Percentiles rank a stretch among this genome's conserved stretches.
Evolutionary conservation across 176 grass and related monocot species (phyloP).

Genomic region (Raddia guianensis): DNA sequence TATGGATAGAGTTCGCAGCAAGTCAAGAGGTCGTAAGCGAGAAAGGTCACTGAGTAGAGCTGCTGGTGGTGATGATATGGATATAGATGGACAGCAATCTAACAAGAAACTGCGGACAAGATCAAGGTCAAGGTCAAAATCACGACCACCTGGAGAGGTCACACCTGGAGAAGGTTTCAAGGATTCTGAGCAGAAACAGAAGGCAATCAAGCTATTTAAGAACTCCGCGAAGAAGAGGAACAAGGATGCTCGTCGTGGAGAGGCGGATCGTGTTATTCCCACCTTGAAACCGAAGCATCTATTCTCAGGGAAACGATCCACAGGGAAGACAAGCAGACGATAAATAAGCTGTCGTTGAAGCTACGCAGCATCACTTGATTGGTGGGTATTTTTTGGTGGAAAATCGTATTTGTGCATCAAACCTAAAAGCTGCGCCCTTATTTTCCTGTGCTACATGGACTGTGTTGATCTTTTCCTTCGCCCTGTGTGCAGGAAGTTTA

Average conservation of each 20-base stretch:
- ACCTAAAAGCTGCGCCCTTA: no score
- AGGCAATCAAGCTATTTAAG: slow-evolving; percentile 62
- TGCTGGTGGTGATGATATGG: slow-evolving; percentile 54
- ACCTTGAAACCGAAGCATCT: slow-evolving; percentile 91
- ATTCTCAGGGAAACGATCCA: slow-evolving; percentile 74
- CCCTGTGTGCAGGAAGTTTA: neutral
- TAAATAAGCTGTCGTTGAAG: neutral
- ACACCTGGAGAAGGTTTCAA: slow-evolving; percentile 71
- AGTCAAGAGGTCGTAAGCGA: slow-evolving; percentile 64
- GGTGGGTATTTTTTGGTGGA: neutral
- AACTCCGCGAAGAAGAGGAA: slow-evolving; percentile 62
- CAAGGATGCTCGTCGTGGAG: slow-evolving; percentile 79
- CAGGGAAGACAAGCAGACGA: slow-evolving; percentile 69
- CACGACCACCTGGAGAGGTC: slow-evolving; percentile 52
- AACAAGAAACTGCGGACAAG: slow-evolving; percentile 51
- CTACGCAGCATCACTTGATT: neutral
- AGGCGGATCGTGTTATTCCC: slow-evolving; percentile 79
- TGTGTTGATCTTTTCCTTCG: neutral
- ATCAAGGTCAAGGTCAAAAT: slow-evolving; percentile 58
- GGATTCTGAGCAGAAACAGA: slow-evolving; percentile 65
- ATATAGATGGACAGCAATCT: slow-evolving; percentile 58
- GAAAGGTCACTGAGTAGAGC: slow-evolving; percentile 65
- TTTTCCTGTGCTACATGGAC: neutral
- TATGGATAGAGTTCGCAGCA: slow-evolving; percentile 45
- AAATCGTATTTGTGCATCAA: neutral